Conservation (phyloP, 306 rosid species). For the Cicer cuneatum region DNA sequence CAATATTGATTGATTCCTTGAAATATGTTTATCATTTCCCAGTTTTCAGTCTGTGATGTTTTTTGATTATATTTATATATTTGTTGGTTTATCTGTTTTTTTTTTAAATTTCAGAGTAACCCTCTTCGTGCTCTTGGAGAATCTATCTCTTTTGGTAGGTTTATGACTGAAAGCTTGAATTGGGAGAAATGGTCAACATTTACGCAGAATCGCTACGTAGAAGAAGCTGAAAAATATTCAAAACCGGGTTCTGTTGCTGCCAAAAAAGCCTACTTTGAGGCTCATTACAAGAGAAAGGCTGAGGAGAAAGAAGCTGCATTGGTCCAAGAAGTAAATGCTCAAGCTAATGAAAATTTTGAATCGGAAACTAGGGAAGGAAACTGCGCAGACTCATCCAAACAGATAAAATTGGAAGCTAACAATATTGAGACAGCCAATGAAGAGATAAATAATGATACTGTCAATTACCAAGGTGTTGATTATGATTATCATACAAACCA, state of each 20-base stretch:
- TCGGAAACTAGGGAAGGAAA: slow-evolving; percentile 40
- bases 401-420: slow-evolving; percentile 28
- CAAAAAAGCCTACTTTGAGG: slow-evolving; percentile 90
- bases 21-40: neutral
- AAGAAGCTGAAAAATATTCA: slow-evolving; percentile 80
- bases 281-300: slow-evolving; percentile 87
- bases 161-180: slow-evolving; percentile 68
- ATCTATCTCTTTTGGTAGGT: slow-evolving; percentile 90
- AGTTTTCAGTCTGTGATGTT: neutral
- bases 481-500: slow-evolving; percentile 33
- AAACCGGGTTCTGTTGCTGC: slow-evolving; percentile 94
- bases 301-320: slow-evolving; percentile 66
- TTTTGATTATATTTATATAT: neutral
- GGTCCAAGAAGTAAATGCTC: slow-evolving; percentile 54
- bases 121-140: slow-evolving; percentile 64
- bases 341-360: slow-evolving; percentile 29
- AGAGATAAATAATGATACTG: slow-evolving; percentile 38
- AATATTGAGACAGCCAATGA: slow-evolving; percentile 39
- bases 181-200: slow-evolving; percentile 94
- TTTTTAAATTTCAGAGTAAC: slow-evolving; percentile 56
- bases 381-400: slow-evolving; percentile 17
- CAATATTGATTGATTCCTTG: slow-evolving; percentile 11
- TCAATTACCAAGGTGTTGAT: slow-evolving; percentile 38
- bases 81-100: neutral
- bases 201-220: slow-evolving; percentile 79